Percentiles rank a stretch among this genome's conserved stretches.
phyloP scores from a whole-genome alignment of 495 filamentous ascomycete species.

The Penicillium steckii region DNA sequence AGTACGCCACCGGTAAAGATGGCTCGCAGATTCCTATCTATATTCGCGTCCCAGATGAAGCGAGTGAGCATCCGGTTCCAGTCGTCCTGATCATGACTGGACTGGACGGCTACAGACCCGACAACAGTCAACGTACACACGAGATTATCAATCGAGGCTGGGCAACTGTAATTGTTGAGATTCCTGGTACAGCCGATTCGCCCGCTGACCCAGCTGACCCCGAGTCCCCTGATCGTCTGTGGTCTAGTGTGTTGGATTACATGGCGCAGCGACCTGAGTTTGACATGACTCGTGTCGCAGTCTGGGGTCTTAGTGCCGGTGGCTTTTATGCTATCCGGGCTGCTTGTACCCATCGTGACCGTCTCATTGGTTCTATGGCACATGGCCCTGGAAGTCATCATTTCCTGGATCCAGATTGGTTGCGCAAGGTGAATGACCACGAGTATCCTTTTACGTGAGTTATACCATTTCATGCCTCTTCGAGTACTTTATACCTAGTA shows the following conservation, averaged over 20 bases:
- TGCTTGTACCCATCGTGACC: conserved; percentile 65
- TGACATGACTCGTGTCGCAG: conserved; percentile 59
- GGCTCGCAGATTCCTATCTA: conserved; percentile 63
- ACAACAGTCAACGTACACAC: conserved; percentile 70
- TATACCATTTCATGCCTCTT: too few species aligned
- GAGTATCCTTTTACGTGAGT: conserved; percentile 75
- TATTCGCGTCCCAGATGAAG: conserved; percentile 54
- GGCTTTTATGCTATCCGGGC: conserved; percentile 76
- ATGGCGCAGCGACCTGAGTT: conserved; percentile 57
- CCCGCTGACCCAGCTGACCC: conserved; percentile 61
- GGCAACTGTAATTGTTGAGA: conserved; percentile 65
- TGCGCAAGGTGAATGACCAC: conserved; percentile 64
- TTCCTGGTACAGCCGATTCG: conserved; percentile 78
- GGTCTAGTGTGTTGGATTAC: conserved; percentile 63
- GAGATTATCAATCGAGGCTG: conserved; percentile 62
- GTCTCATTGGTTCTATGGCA: conserved; percentile 60
- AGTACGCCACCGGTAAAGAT: conserved; percentile 45
- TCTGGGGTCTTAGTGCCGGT: conserved; percentile 73
- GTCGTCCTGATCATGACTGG: conserved; percentile 71
- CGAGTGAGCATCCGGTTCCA: conserved; percentile 47
- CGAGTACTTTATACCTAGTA: too few species aligned
- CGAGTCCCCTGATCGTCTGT: conserved; percentile 49
- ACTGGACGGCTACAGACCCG: conserved; percentile 75
- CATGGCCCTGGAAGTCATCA: conserved; percentile 72
- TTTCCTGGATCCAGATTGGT: conserved; percentile 65